Conservation (phyloP, 148 eudicot species). For the Vaccinium darrowii region DNA sequence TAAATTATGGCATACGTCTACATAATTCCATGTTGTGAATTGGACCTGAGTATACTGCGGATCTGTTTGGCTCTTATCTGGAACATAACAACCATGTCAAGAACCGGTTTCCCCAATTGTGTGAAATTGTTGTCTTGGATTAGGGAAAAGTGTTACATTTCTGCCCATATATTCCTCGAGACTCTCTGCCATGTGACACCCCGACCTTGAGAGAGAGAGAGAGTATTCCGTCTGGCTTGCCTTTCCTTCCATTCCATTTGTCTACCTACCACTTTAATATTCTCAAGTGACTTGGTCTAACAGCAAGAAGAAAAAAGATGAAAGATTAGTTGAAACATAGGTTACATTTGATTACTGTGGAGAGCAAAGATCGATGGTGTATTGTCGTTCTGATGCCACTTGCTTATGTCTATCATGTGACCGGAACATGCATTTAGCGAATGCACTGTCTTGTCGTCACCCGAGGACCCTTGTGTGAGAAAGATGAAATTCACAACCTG, state of each 20-base stretch:
- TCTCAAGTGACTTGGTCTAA: no score
- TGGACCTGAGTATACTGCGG: not conserved
- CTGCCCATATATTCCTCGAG: not conserved
- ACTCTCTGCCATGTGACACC: not conserved
- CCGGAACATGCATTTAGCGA: conserved; percentile 90
- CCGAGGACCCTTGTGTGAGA: conserved; percentile 86
- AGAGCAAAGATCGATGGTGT: conserved; percentile 72
- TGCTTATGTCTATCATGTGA: conserved; percentile 92
- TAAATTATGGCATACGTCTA: not conserved
- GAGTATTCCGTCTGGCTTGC: no score
- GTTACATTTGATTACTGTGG: conserved; percentile 75
- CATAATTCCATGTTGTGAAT: not conserved
- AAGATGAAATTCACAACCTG: conserved; percentile 75
- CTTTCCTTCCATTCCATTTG: no score
- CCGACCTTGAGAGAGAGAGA: not conserved
- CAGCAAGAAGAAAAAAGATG: not conserved
- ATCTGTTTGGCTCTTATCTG: not conserved
- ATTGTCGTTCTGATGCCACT: conserved; percentile 92
- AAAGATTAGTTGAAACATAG: conserved; percentile 40
- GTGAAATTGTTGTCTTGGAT: not conserved
- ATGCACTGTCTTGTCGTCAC: conserved; percentile 86
- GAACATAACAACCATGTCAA: not conserved
- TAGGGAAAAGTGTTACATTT: not conserved
- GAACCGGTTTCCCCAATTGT: not conserved
- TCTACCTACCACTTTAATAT: no score